These are phyloP conservation scores for Xylariaceae sp. DNA, from an alignment of 2,329 filamentous ascomycete genomes.

Conservation along the genomic window DNA sequence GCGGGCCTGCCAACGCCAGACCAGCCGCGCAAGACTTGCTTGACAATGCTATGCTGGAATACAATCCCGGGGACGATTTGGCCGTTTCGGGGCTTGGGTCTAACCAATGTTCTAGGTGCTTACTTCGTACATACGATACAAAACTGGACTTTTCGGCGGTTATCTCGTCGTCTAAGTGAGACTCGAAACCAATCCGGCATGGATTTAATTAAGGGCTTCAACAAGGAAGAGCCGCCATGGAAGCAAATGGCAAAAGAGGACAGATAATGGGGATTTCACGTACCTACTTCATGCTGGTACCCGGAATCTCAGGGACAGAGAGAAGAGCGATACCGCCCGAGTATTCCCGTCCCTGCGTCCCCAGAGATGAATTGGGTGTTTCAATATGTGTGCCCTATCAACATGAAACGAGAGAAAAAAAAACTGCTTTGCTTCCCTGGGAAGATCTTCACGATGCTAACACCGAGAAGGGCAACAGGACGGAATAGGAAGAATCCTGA, in stretches of 20 bases:
- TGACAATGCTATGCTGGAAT: neutral
- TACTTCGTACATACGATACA: neutral
- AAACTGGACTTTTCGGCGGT: neutral
- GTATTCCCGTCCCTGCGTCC: neutral
- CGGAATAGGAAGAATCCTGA: neutral
- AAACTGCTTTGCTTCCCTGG: neutral
- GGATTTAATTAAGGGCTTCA: neutral
- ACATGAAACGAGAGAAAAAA: neutral
- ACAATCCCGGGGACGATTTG: neutral
- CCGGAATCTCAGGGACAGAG: no score
- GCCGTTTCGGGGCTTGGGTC: neutral
- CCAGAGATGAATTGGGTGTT: neutral
- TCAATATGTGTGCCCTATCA: neutral
- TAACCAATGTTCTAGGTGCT: neutral
- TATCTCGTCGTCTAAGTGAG: neutral
- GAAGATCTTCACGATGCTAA: neutral
- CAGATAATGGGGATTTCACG: neutral
- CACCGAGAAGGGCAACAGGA: neutral
- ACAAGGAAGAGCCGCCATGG: neutral
- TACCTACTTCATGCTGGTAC: neutral
- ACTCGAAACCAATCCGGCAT: neutral
- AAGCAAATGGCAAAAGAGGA: neutral
- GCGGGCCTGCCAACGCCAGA: neutral
- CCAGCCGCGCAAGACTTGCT: neutral
- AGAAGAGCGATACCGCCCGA: neutral